phyloP scores from a whole-genome alignment of 495 filamentous ascomycete genomes.

The Pseudevernia furfuracea region DNA sequence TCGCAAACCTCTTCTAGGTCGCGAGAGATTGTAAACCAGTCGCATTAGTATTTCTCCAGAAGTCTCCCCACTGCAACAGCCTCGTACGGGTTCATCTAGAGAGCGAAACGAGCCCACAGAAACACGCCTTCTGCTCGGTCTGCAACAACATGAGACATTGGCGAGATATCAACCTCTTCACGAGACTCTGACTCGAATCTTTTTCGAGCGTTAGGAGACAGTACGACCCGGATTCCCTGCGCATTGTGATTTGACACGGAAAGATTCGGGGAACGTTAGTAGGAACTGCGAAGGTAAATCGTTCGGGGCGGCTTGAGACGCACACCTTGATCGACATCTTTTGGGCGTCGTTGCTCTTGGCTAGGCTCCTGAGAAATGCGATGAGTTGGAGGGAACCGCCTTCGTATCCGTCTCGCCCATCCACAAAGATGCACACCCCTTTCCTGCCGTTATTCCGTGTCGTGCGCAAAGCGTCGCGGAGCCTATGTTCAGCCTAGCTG shows the following conservation, averaged over 20 bases:
- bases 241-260: background rate
- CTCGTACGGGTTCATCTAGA: slow-evolving; percentile 13
- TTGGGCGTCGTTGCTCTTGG: background rate
- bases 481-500: background rate
- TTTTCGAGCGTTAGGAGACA: background rate
- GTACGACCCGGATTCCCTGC: background rate
- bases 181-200: background rate
- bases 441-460: background rate
- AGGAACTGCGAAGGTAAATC: slow-evolving; percentile 2
- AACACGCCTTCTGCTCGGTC: slow-evolving; percentile 15
- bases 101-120: slow-evolving; percentile 24
- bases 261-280: background rate
- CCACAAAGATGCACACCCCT: slow-evolving; percentile 3
- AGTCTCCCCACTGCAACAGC: background rate
- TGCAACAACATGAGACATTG: background rate
- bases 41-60: background rate
- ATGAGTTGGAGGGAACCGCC: background rate
- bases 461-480: background rate
- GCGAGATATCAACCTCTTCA: background rate
- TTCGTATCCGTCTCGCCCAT: background rate
- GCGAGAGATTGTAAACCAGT: background rate
- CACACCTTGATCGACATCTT: background rate
- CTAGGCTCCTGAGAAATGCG: background rate
- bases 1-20: slow-evolving; percentile 3
- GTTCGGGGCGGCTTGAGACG: slow-evolving; percentile 5